Evolutionary conservation across 192 early-diverging fungal species (phyloP), one percentile per base, ranked within the genome.

Genomic region (Linnemannia elongata): DNA sequence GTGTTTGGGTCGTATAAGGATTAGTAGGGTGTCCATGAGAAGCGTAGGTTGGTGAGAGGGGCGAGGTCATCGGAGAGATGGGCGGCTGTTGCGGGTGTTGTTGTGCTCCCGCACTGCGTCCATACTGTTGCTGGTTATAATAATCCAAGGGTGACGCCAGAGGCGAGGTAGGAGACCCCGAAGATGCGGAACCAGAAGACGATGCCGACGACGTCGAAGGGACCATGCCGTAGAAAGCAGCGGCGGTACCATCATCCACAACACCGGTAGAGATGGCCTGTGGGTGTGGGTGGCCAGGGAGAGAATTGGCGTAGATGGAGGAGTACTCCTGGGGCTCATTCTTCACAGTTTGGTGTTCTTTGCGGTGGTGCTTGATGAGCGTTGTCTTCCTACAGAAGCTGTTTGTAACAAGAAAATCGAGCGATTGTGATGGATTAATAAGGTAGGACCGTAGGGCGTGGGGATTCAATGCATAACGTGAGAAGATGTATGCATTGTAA

Each of bases 351-450:
- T 52, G 49, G 24, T 89, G 88, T 63, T 83, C 81, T 35, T 84
- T 86, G 47, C 88, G 84, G 60, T 89, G 83, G 54, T 93, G 92
- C 68, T 89, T 91, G 17, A 90, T 93, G 17, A 93, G 76, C 4
- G 90, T 90, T 6, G 92, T 93, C 87, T 92, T 92, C 42, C 89
- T 80, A 52, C 90, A 89, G 83, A 93, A 93, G 68, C 87, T 88
- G 69, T 20, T 22, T 76, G 39, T 8, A 75, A 39, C 20, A 52
- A 7, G 27, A 18, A 8, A 70, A 70, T 39, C 30, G 33, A 30
- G 70, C 8, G 66, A 68, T 27, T 33, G 44, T 4, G 41, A 20
- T 60, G 47, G 17, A 38, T 36, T 60, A 54, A 0, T 49, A 49
- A 17, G 27, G n/a, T 8, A 20, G n/a, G 12, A 3, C 3, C n/a